Base-by-base conservation (phyloP, 768 basidiomycete genomes). In the Lyophyllum decastes region DNA sequence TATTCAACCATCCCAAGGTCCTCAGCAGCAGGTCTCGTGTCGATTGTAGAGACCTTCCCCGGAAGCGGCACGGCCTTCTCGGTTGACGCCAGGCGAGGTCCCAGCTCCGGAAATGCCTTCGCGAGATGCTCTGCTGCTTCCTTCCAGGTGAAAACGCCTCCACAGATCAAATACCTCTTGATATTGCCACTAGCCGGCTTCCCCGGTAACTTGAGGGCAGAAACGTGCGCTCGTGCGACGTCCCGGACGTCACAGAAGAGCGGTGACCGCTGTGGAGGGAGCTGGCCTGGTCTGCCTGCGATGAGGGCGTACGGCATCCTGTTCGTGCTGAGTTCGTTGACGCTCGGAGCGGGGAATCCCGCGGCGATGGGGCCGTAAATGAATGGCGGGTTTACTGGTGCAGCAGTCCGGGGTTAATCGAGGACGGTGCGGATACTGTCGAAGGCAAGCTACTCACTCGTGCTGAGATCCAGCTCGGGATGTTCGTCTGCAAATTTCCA, bases 401-500 rank as follows among this genome's bases (percentile, higher is more conserved):
- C 45, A 25, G 24, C 30, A 33, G 30, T 33, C 6, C 30, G 30
- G 5, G 30, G 30, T 33, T 7, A 4, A 25, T 19, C 58, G 16
- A 38, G 10, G 4, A 17, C 19, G 17, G 17, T 25, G 14, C 26
- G 47, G 27, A 33, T 11, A 17, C 22, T 14, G 8, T 11, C 30
- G 16, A 34, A 27, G 26, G 30, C 1, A 34, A 26, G 17, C 19
- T 3, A 61, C 73, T 49, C 54, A 76, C 76, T 54, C 2, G 68
- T 66, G 16, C 69, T 67, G 33, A 74, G 54, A 25, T 76, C 72
- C 17, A 76, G 57, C 44, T 72, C 63, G 21, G 73, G 72, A 50
- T 77, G 72, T 44, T 61, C 54, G n/a, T 73, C 73, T 1, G 70
- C 76, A 55, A 72, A 76, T 16, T 71, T 62, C 77, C 77, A 77